These are phyloP conservation scores for Leptomonas pyrrhocoris DNA, from an alignment of 208 protist species.

Conservation along the genomic window DNA sequence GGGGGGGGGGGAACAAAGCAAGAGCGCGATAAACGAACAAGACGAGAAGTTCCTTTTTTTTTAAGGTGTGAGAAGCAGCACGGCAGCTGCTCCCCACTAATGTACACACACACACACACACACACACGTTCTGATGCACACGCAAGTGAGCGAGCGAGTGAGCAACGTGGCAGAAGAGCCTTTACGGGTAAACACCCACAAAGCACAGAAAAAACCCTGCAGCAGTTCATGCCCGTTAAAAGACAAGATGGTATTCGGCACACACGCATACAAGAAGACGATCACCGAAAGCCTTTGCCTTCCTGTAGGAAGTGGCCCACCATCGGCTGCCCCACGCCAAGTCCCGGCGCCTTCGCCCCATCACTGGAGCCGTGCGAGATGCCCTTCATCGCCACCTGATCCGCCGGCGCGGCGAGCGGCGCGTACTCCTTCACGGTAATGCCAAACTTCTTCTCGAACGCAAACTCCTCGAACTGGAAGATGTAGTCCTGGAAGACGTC, in stretches of 20 bases:
- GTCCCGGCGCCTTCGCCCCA: conserved; percentile 8
- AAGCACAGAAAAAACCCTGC: too few species aligned
- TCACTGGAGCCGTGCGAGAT: conserved; percentile 40
- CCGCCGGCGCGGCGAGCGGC: conserved; percentile 60
- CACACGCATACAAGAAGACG: too few species aligned
- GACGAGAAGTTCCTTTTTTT: too few species aligned
- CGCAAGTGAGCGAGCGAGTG: neutral
- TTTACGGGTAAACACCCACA: neutral
- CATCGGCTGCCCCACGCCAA: conserved; percentile 66
- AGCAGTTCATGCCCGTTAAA: too few species aligned
- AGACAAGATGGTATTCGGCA: too few species aligned
- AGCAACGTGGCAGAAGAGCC: neutral
- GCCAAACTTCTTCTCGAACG: conserved; percentile 84
- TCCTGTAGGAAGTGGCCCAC: conserved; percentile 82
- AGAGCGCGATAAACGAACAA: neutral
- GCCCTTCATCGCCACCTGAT: conserved; percentile 67
- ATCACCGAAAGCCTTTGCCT: conserved; percentile 60
- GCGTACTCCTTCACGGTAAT: conserved; percentile 81
- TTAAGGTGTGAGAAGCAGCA: neutral
- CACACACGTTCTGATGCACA: neutral
- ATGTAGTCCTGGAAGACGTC: conserved; percentile 87
- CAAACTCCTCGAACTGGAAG: conserved; percentile 91
- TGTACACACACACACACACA: conserved; percentile 2
- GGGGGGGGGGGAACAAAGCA: neutral
- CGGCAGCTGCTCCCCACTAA: neutral